phyloP scores from a whole-genome alignment of 2,329 filamentous ascomycete species.

The Aspergillus brasiliensis region DNA sequence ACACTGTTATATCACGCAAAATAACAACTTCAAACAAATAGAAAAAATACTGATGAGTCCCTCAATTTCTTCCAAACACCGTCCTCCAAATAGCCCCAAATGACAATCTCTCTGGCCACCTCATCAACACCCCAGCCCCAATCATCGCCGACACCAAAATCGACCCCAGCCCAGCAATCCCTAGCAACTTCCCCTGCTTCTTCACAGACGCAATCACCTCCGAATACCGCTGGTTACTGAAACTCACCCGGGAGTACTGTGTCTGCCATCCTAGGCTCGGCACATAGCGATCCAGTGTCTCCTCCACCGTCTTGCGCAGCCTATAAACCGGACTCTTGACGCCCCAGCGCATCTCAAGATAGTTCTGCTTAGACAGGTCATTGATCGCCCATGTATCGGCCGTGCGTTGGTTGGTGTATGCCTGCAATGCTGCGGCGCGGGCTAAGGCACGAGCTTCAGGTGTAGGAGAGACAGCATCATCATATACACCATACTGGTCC shows the following conservation, averaged over 20 bases:
- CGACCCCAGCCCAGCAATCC: slow-evolving; percentile 36
- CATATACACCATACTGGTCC: slow-evolving; percentile 63
- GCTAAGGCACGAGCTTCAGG: slow-evolving; percentile 48
- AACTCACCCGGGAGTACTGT: slow-evolving; percentile 89
- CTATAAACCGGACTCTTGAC: slow-evolving; percentile 78
- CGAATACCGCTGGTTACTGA: slow-evolving; percentile 88
- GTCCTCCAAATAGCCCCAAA: no score
- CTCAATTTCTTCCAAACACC: no score
- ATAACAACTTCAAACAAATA: no score
- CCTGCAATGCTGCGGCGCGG: slow-evolving; percentile 58
- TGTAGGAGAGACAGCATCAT: slow-evolving; percentile 26
- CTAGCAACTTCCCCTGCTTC: slow-evolving; percentile 66
- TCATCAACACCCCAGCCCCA: no score
- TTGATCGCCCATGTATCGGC: slow-evolving; percentile 88
- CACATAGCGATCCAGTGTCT: slow-evolving; percentile 73
- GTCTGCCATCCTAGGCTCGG: slow-evolving; percentile 85
- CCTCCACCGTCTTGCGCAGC: slow-evolving; percentile 82
- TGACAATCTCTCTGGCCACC: no score
- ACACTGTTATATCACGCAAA: no score
- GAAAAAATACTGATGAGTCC: no score
- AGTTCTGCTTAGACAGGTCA: slow-evolving; percentile 87
- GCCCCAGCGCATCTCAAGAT: slow-evolving; percentile 87
- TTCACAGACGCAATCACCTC: slow-evolving; percentile 73
- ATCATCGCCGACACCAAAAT: slow-evolving; percentile 25
- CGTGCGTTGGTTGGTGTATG: slow-evolving; percentile 74